These are phyloP conservation scores for Aspergillus ochraceoroseus DNA, from an alignment of 2,329 filamentous ascomycete genomes.

Conservation along the genomic window DNA sequence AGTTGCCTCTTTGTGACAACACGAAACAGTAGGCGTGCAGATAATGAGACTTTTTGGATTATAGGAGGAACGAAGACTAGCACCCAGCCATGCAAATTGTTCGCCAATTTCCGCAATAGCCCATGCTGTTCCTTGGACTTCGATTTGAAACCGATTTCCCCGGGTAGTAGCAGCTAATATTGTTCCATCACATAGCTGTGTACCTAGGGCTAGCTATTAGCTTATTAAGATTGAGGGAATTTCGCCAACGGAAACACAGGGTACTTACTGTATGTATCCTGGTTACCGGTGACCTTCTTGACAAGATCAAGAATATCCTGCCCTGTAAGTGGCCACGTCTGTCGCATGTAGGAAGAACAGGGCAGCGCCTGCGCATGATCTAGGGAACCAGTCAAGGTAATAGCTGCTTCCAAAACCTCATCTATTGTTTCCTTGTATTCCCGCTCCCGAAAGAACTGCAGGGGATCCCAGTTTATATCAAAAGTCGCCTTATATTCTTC, in stretches of 20 bases:
- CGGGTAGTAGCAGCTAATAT: too few relatives aligned
- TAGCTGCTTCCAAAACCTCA: background rate
- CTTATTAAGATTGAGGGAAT: too few relatives aligned
- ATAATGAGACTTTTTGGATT: too few relatives aligned
- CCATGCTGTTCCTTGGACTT: background rate
- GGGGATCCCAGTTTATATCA: background rate
- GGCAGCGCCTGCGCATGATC: constrained; percentile 1
- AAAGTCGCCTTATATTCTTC: constrained; percentile 4
- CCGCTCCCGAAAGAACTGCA: background rate
- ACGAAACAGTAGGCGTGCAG: too few relatives aligned
- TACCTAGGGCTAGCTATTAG: too few relatives aligned
- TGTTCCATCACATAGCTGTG: too few relatives aligned
- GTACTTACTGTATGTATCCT: too few relatives aligned
- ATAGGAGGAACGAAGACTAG: constrained; percentile 1
- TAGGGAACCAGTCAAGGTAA: background rate
- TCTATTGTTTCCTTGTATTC: background rate
- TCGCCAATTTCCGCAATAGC: constrained; percentile 7
- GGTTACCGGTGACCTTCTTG: too few relatives aligned
- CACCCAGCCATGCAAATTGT: constrained; percentile 6
- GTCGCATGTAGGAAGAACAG: background rate
- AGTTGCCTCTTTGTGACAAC: background rate
- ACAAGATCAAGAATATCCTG: too few relatives aligned
- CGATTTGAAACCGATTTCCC: too few relatives aligned
- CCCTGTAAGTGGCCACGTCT: background rate
- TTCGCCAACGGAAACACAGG: too few relatives aligned